Evolutionary conservation across 371 early-diverging fungal species (phyloP).

Genomic region (Mucor sp.): DNA sequence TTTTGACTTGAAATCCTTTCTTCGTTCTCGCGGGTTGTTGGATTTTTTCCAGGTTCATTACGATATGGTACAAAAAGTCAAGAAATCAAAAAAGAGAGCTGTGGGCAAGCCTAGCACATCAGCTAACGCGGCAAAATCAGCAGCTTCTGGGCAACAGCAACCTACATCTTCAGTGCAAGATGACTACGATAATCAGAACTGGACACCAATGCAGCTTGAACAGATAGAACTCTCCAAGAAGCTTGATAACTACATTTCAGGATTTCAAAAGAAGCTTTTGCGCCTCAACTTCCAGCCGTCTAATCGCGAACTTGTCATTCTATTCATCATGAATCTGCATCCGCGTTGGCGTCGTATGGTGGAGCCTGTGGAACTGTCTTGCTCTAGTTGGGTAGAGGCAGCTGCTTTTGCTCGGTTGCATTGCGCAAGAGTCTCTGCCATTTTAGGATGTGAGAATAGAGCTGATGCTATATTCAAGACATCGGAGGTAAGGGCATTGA

Average conservation of each 20-base stretch:
- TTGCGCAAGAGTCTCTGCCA: slow-evolving; percentile 19
- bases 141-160: not conserved
- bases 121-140: not conserved
- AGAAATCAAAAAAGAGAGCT: not conserved
- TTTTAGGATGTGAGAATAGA: slow-evolving; percentile 21
- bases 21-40: not conserved
- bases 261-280: slow-evolving; percentile 18
- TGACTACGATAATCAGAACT: not conserved
- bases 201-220: slow-evolving; percentile 17
- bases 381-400: slow-evolving; percentile 24
- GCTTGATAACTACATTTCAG: slow-evolving; percentile 23
- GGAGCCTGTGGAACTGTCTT: slow-evolving; percentile 26
- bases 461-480: slow-evolving; percentile 11
- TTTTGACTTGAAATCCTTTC: not conserved
- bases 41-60: not conserved
- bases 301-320: slow-evolving; percentile 23
- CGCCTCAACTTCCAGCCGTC: slow-evolving; percentile 10
- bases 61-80: not conserved
- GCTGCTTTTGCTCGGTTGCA: slow-evolving; percentile 25
- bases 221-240: slow-evolving; percentile 20
- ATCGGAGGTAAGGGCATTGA: slow-evolving; percentile 12
- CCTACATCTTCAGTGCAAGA: not conserved
- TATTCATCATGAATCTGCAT: slow-evolving; percentile 34
- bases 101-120: not conserved
- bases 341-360: slow-evolving; percentile 36